Evolutionary conservation across 148 eudicot species (phyloP).

Genomic region (Vaccinium corymbosum): DNA sequence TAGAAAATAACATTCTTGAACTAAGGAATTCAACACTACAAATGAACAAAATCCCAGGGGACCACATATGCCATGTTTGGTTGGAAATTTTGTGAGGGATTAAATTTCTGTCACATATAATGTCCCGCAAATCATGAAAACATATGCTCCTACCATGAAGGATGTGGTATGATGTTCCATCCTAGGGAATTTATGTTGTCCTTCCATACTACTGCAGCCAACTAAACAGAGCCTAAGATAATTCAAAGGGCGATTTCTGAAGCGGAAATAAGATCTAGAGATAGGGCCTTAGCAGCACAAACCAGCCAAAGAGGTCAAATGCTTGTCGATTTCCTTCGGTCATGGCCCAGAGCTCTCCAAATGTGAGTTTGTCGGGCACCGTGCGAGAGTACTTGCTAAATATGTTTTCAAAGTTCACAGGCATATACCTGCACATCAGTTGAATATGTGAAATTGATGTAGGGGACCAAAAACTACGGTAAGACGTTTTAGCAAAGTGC

Average conservation of each 20-base stretch:
- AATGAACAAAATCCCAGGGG: background rate
- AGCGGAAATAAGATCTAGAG: background rate
- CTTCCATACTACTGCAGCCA: background rate
- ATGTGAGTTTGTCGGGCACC: constrained; percentile 61
- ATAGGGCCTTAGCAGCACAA: constrained; percentile 1
- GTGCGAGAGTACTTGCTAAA: constrained; percentile 82
- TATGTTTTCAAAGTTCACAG: constrained; percentile 39
- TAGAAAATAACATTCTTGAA: background rate
- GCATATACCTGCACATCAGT: constrained; percentile 42
- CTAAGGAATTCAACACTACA: background rate
- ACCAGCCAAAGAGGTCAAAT: constrained; percentile 56
- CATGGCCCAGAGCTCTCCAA: constrained; percentile 80
- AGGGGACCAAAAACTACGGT: no score
- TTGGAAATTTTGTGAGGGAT: background rate
- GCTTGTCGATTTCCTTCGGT: constrained; percentile 63
- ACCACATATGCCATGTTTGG: background rate
- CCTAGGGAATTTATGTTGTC: background rate
- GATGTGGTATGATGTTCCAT: background rate
- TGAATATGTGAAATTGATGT: background rate
- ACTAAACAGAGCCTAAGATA: background rate
- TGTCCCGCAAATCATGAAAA: background rate
- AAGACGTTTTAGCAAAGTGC: background rate
- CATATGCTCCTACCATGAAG: background rate
- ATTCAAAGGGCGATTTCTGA: background rate
- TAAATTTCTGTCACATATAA: background rate